Conservation (phyloP, 2,329 filamentous ascomycete genomes). For the Dryadomyces sulphureus region DNA sequence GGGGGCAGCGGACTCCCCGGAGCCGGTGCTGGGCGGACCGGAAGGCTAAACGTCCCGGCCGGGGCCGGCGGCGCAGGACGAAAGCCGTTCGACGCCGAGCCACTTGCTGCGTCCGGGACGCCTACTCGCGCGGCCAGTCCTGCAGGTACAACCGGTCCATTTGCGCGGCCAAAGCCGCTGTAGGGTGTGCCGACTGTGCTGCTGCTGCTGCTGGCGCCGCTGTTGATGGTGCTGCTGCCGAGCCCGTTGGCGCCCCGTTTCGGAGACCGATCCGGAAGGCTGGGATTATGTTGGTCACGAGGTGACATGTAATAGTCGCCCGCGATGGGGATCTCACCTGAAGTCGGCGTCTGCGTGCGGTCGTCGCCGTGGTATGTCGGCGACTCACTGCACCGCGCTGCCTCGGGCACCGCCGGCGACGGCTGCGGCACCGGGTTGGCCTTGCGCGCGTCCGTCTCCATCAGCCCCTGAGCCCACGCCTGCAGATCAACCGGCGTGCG, state of each 20-base stretch:
- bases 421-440: slow-evolving; percentile 75
- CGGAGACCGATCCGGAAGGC: slow-evolving; percentile 33
- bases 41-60: slow-evolving; percentile 42
- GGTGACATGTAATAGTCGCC: slow-evolving; percentile 42
- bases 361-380: slow-evolving; percentile 34
- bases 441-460: slow-evolving; percentile 91
- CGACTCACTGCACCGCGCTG: slow-evolving; percentile 51
- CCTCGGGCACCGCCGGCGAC: slow-evolving; percentile 62
- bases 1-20: slow-evolving; percentile 44
- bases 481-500: slow-evolving; percentile 86
- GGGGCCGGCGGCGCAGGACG: slow-evolving; percentile 23
- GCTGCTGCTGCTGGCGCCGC: neutral
- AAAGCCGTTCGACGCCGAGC: neutral
- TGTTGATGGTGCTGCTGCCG: neutral
- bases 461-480: slow-evolving; percentile 86
- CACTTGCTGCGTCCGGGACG: neutral
- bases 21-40: slow-evolving; percentile 47
- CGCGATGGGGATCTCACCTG: slow-evolving; percentile 56
- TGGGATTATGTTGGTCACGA: slow-evolving; percentile 28
- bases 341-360: slow-evolving; percentile 46
- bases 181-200: slow-evolving; percentile 13
- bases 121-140: slow-evolving; percentile 36
- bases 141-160: slow-evolving; percentile 30
- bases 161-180: slow-evolving; percentile 29
- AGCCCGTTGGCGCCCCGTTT: slow-evolving; percentile 14